Evolutionary conservation across 768 basidiomycete genomes (phyloP).

Genomic region (Psilocybe sp.): DNA sequence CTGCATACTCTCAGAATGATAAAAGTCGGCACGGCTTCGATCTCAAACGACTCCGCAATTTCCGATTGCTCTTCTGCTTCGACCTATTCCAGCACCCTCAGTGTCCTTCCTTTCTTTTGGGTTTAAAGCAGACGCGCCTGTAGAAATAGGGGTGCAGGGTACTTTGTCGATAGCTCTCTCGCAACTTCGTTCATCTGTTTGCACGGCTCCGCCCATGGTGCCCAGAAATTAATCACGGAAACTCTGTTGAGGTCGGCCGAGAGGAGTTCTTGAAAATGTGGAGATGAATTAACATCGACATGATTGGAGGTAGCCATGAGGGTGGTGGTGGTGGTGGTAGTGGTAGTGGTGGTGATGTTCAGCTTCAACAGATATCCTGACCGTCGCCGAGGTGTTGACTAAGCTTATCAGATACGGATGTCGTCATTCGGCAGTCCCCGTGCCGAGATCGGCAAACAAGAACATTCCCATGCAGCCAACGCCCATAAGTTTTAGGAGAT

Average conservation of each 20-base stretch:
- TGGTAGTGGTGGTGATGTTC: conserved; percentile 1
- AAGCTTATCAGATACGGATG: conserved; percentile 25
- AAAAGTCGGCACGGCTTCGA: conserved; percentile 86
- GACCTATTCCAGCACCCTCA: conserved; percentile 44
- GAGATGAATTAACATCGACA: conserved; percentile 52
- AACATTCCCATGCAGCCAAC: too few relatives aligned
- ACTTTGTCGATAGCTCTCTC: conserved; percentile 67
- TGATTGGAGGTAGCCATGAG: conserved; percentile 29
- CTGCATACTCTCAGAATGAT: conserved; percentile 69
- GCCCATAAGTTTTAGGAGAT: too few relatives aligned
- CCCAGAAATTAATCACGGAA: conserved; percentile 93
- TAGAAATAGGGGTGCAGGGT: conserved; percentile 67
- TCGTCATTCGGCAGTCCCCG: neutral
- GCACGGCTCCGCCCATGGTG: conserved; percentile 91
- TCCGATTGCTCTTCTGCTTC: conserved; percentile 80
- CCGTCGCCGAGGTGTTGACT: conserved; percentile 11
- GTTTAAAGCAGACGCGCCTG: conserved; percentile 45
- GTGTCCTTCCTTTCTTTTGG: neutral
- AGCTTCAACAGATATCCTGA: conserved; percentile 4
- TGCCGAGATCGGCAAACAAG: neutral
- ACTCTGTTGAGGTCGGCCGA: conserved; percentile 74
- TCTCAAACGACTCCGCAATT: conserved; percentile 89
- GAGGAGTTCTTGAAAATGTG: conserved; percentile 73
- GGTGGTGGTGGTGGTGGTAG: neutral
- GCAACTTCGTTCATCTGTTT: conserved; percentile 83